Evolutionary conservation across 257 asterid genomes (phyloP), one percentile per base, ranked within the genome.

Genomic region (Nicotiana paniculata): DNA sequence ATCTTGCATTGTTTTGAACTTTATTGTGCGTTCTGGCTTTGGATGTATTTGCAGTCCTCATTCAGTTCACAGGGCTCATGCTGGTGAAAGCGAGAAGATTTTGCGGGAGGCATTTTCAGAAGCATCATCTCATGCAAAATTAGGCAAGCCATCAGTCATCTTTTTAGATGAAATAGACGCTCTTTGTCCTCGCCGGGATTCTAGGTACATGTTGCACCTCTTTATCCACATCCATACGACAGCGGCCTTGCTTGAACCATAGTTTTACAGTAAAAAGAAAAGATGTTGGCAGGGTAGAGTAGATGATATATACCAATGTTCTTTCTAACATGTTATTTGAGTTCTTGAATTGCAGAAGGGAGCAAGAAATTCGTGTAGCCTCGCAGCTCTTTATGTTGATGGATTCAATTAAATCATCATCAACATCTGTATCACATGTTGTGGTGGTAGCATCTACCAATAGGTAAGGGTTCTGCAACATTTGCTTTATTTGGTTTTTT

Each of bases 151-250:
- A 43, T 90, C 97, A 3, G 97, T 96, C 87, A 87, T 96, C 87
- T 96, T 96, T 78, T 90, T 96, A 46, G 98, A 96, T 90, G 99
- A 96, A 90, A 96, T 96, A 82, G 99, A 96, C 85, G 97, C 91
- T 17, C 93, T 94, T 76, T 96, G 98, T 82, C 97, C 97, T 83
- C 97, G 93, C 57, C 89, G 97, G 21, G 96, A 92, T 90, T 92
- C 99, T 37, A 92, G 98, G 99, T 94, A 84, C 82, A 66, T 74
- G 43, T 46, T 80, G 43, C 32, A 72, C 8, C 79, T 5, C 78
- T 65, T 81, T 17, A 54, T 55, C 63, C 62, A 26, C 79, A 48
- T 51, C 79, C 63, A 15, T 75, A 26, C 26, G 79, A 51, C 16
- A 26, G 4, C 26, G 63, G 0, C 24, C 43, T 75, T 51, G 63